Conservation (phyloP, 1,284 basidiomycete genomes). For the Apiotrichum laibachii region DNA sequence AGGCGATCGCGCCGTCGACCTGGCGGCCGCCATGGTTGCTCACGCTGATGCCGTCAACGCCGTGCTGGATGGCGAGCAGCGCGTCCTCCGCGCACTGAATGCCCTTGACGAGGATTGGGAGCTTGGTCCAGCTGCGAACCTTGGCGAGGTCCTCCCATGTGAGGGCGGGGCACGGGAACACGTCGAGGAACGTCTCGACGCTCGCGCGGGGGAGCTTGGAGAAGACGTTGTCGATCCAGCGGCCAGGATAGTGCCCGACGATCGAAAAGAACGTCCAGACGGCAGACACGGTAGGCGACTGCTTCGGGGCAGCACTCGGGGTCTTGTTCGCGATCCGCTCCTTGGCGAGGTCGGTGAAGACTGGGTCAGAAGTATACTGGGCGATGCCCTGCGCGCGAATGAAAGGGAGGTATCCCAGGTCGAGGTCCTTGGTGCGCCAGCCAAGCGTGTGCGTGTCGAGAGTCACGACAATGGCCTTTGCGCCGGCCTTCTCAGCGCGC, state of each 20-base stretch:
- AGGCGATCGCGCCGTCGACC: slow-evolving; percentile 72
- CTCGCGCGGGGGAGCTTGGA: slow-evolving; percentile 8
- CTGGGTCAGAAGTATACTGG: slow-evolving; percentile 20
- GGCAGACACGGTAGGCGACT: slow-evolving; percentile 9
- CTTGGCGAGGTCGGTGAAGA: slow-evolving; percentile 10
- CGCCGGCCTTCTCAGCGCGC: slow-evolving; percentile 56
- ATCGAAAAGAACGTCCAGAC: slow-evolving; percentile 9
- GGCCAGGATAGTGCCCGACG: slow-evolving; percentile 13
- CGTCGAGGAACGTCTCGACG: slow-evolving; percentile 21
- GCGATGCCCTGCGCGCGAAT: slow-evolving; percentile 15
- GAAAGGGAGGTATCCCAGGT: slow-evolving; percentile 16
- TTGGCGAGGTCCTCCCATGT: slow-evolving; percentile 17
- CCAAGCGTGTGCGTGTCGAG: slow-evolving; percentile 64
- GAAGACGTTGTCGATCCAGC: slow-evolving; percentile 7
- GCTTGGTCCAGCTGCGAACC: slow-evolving; percentile 10
- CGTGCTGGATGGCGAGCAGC: slow-evolving; percentile 62
- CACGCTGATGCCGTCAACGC: slow-evolving; percentile 71
- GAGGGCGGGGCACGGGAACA: slow-evolving; percentile 12
- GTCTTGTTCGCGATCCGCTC: slow-evolving; percentile 7
- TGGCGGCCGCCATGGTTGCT: slow-evolving; percentile 82
- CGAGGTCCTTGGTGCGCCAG: slow-evolving; percentile 51
- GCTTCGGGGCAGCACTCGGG: neutral
- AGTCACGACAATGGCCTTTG: slow-evolving; percentile 55
- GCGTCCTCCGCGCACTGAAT: slow-evolving; percentile 67
- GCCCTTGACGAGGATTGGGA: slow-evolving; percentile 62